These are phyloP conservation scores for Cytospora piceae DNA, from an alignment of 2,329 filamentous ascomycete genomes.

Conservation along the genomic window DNA sequence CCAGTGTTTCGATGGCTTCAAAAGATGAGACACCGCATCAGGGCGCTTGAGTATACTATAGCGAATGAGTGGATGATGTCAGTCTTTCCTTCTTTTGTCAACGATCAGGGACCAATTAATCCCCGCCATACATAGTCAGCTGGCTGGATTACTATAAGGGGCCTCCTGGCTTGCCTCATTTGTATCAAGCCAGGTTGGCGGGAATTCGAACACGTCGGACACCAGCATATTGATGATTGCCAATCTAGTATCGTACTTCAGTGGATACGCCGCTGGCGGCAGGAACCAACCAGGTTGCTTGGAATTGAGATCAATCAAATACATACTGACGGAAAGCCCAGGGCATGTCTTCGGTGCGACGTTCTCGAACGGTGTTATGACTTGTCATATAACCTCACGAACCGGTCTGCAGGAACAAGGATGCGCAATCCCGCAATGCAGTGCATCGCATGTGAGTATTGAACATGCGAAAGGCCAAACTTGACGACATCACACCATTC, in stretches of 20 bases:
- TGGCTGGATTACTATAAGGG: neutral
- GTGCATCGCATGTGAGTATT: neutral
- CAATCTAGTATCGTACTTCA: neutral
- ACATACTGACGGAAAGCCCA: neutral
- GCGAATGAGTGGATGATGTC: neutral
- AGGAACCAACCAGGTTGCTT: too few relatives aligned
- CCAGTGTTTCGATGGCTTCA: neutral
- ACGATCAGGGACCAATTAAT: neutral
- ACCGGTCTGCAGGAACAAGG: constrained; percentile 2
- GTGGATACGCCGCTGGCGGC: neutral
- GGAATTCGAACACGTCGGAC: neutral
- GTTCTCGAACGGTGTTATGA: neutral
- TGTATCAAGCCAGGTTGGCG: neutral
- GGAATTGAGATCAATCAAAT: neutral
- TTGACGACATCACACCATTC: neutral
- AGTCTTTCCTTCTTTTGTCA: neutral
- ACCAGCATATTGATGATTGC: neutral
- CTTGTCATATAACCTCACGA: neutral
- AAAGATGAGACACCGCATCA: neutral
- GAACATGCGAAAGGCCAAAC: neutral
- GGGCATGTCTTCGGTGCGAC: neutral
- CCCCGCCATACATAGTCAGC: neutral
- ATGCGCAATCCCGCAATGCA: neutral
- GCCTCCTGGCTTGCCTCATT: neutral
- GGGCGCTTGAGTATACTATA: neutral